Evolutionary conservation across 2,329 filamentous ascomycete genomes (phyloP).

Genomic region (Aspergillus ruber): DNA sequence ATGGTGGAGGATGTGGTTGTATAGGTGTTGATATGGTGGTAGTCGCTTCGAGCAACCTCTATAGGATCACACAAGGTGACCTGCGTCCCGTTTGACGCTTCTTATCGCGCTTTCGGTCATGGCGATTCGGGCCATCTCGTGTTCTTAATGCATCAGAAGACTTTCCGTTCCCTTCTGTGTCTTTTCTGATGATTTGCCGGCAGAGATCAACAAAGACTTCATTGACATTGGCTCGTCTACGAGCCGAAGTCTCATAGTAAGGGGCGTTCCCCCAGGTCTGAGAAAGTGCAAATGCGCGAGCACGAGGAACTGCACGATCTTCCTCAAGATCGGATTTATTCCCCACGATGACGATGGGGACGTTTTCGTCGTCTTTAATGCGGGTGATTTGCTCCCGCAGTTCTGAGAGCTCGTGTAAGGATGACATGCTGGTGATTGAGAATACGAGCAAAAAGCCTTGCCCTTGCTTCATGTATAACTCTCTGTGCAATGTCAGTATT

Average conservation of each 20-base stretch:
- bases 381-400: slow-evolving; percentile 84
- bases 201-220: slow-evolving; percentile 83
- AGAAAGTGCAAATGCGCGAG: slow-evolving; percentile 75
- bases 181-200: slow-evolving; percentile 72
- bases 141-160: slow-evolving; percentile 25
- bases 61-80: slow-evolving; percentile 36
- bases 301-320: slow-evolving; percentile 69
- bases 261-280: slow-evolving; percentile 80
- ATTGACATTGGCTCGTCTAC: slow-evolving; percentile 78
- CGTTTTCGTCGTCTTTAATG: slow-evolving; percentile 79
- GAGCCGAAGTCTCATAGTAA: slow-evolving; percentile 84
- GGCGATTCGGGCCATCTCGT: slow-evolving; percentile 27
- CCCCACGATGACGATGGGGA: slow-evolving; percentile 83
- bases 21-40: background rate
- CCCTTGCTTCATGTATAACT: slow-evolving; percentile 88
- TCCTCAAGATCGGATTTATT: slow-evolving; percentile 91
- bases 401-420: slow-evolving; percentile 72
- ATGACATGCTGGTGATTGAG: slow-evolving; percentile 79
- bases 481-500: slow-evolving; percentile 40
- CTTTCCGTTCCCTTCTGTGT: slow-evolving; percentile 39
- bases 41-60: slow-evolving; percentile 1
- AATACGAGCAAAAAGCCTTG: slow-evolving; percentile 90
- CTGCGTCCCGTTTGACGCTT: slow-evolving; percentile 25
- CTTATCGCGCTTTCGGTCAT: slow-evolving; percentile 30
- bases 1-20: background rate